phyloP scores from a whole-genome alignment of 2,329 filamentous ascomycete species.

The Sporothrix pallida region DNA sequence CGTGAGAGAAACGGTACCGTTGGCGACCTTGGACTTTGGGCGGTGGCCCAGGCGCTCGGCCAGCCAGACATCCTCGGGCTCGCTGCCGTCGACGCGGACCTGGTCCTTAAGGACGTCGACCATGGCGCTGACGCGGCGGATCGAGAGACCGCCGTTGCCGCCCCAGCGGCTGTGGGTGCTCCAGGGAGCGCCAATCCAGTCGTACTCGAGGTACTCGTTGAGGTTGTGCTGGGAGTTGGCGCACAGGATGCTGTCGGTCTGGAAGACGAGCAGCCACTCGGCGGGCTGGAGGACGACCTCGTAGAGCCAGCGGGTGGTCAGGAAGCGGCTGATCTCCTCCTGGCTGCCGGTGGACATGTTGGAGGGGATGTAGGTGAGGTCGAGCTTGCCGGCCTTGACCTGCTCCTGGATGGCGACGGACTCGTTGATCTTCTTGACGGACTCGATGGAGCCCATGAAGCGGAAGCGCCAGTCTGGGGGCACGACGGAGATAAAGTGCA shows the following conservation, averaged over 20 bases:
- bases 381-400: constrained; percentile 53
- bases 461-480: constrained; percentile 63
- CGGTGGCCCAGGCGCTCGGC: constrained; percentile 57
- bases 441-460: constrained; percentile 59
- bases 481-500: constrained; percentile 63
- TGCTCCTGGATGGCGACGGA: constrained; percentile 55
- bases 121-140: constrained; percentile 60
- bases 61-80: constrained; percentile 64
- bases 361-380: constrained; percentile 57
- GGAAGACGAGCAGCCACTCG: constrained; percentile 62
- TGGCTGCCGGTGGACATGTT: constrained; percentile 58
- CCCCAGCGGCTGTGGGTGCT: constrained; percentile 50
- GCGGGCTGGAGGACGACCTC: constrained; percentile 55
- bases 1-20: constrained; percentile 54
- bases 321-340: constrained; percentile 59
- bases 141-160: constrained; percentile 59
- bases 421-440: constrained; percentile 53
- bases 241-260: constrained; percentile 62
- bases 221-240: constrained; percentile 56
- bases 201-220: constrained; percentile 58
- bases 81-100: constrained; percentile 50
- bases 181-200: constrained; percentile 62
- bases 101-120: constrained; percentile 58
- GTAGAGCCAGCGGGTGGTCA: constrained; percentile 61
- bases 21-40: constrained; percentile 56